phyloP scores from a whole-genome alignment of 225 moss, liverwort and hornwort species.

The Polytrichum formosum region DNA sequence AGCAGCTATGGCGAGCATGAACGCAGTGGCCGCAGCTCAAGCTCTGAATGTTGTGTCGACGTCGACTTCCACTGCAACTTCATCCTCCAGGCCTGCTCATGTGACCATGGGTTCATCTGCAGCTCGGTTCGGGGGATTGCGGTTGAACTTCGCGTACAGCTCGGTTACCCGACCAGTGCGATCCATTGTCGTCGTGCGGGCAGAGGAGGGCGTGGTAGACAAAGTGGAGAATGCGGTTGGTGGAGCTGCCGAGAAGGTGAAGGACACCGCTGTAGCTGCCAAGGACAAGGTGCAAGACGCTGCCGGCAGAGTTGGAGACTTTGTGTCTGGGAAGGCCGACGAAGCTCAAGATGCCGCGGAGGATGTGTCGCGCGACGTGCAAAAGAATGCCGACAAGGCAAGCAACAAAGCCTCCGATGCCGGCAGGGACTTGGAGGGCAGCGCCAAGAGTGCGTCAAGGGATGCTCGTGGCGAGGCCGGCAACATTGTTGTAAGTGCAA shows the following conservation, averaged over 20 bases:
- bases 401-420: conserved; percentile 16
- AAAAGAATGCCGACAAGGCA: conserved; percentile 14
- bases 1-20: conserved; percentile 34
- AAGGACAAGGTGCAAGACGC: conserved; percentile 21
- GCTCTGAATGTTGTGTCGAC: conserved; percentile 4
- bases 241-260: conserved; percentile 31
- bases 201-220: conserved; percentile 29
- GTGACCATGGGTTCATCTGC: conserved; percentile 22
- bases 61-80: not conserved
- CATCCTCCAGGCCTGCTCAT: not conserved
- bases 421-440: conserved; percentile 21
- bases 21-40: conserved; percentile 11
- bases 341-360: conserved; percentile 18
- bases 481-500: conserved; percentile 11
- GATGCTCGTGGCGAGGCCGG: conserved; percentile 24
- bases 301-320: conserved; percentile 1
- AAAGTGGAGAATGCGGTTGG: conserved; percentile 20
- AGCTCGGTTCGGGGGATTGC: conserved; percentile 25
- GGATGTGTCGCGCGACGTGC: conserved; percentile 17
- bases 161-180: not conserved
- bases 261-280: conserved; percentile 25
- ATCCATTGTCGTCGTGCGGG: conserved; percentile 30
- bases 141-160: conserved; percentile 5
- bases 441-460: conserved; percentile 12
- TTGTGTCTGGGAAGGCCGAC: conserved; percentile 19